Conservation (phyloP, 345 rosid species). For the Reutealis trisperma region DNA sequence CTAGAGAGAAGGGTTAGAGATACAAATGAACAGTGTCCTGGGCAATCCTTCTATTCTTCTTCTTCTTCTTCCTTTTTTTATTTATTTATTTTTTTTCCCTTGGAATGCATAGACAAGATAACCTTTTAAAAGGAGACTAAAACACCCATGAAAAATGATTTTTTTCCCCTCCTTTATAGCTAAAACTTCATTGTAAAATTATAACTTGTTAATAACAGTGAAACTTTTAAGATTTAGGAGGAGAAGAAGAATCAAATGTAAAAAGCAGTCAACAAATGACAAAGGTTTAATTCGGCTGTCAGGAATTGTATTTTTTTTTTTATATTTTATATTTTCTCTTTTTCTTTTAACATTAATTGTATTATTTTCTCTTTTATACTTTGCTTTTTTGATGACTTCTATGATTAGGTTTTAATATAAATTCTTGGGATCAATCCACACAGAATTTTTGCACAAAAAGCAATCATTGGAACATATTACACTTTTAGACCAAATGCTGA, state of each 20-base stretch:
- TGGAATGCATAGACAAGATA: not conserved
- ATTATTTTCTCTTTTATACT: not conserved
- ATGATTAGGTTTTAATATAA: conserved; percentile 48
- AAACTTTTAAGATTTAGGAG: conserved; percentile 18
- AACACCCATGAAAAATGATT: conserved; percentile 11
- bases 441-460: conserved; percentile 36
- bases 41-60: no score
- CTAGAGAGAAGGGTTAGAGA: no score
- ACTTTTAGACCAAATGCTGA: conserved; percentile 38
- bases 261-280: conserved; percentile 44
- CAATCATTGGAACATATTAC: conserved; percentile 46
- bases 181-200: not conserved
- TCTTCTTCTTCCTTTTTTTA: not conserved
- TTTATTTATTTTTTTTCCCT: not conserved
- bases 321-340: not conserved
- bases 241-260: conserved; percentile 25
- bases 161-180: not conserved
- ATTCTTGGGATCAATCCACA: conserved; percentile 53
- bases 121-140: not conserved
- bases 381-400: conserved; percentile 54
- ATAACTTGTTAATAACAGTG: conserved; percentile 9
- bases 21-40: no score
- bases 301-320: conserved; percentile 16
- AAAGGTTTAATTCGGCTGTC: conserved; percentile 37
- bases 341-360: not conserved